Evolutionary conservation across 768 basidiomycete genomes (phyloP).

Genomic region (Calocybe cyanea): DNA sequence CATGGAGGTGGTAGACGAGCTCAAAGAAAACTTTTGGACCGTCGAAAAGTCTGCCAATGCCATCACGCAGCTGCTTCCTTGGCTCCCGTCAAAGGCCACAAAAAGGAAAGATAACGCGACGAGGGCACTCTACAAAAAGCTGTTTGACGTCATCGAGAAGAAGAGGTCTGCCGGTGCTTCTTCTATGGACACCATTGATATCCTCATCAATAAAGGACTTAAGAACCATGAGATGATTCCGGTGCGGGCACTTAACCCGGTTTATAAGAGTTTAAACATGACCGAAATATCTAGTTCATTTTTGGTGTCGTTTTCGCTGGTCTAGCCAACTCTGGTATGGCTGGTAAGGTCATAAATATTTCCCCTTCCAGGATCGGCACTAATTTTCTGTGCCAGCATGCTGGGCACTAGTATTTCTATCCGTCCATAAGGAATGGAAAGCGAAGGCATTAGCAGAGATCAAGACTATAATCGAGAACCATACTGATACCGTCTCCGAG

Average conservation of each 20-base stretch:
- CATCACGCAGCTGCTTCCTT: slow-evolving; percentile 33
- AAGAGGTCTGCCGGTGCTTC: slow-evolving; percentile 15
- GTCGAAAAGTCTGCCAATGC: slow-evolving; percentile 32
- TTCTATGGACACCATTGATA: slow-evolving; percentile 15
- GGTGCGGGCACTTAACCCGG: slow-evolving; percentile 8
- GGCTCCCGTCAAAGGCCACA: slow-evolving; percentile 30
- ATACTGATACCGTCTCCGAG: slow-evolving; percentile 16
- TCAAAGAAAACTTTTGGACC: slow-evolving; percentile 17
- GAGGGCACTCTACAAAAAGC: slow-evolving; percentile 22
- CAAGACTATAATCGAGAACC: slow-evolving; percentile 20
- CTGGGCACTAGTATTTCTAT: slow-evolving; percentile 32
- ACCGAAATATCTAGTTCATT: slow-evolving; percentile 19
- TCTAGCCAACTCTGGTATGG: slow-evolving; percentile 29
- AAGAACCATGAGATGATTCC: slow-evolving; percentile 19
- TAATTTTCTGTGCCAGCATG: slow-evolving; percentile 20
- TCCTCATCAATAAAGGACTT: slow-evolving; percentile 12
- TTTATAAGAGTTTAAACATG: background rate
- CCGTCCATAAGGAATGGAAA: slow-evolving; percentile 32
- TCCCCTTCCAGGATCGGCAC: background rate
- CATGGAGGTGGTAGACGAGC: slow-evolving; percentile 10
- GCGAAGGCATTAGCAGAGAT: slow-evolving; percentile 24
- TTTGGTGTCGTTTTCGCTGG: slow-evolving; percentile 33
- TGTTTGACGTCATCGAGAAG: slow-evolving; percentile 24
- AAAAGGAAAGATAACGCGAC: slow-evolving; percentile 26
- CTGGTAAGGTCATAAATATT: slow-evolving; percentile 20